A percentile compares a stretch with the other conserved stretches of the same genome.
These are phyloP conservation scores for Trichoderma sp. DNA, from an alignment of 2,329 filamentous ascomycete species.

Conservation along the genomic window DNA sequence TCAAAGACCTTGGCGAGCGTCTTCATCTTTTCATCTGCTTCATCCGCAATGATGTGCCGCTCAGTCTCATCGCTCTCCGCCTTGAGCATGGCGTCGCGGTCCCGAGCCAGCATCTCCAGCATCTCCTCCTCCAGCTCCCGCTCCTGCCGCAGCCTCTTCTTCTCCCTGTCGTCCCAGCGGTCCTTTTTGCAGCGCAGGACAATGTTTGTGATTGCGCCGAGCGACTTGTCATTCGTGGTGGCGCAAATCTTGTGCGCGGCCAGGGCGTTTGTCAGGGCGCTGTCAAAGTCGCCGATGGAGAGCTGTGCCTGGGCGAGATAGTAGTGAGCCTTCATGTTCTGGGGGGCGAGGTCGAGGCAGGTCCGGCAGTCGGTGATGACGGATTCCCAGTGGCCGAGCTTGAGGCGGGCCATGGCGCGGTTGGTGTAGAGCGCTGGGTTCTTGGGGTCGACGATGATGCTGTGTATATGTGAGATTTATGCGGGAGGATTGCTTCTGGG, in stretches of 20 bases:
- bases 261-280: conserved; percentile 69
- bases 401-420: conserved; percentile 79
- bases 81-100: conserved; percentile 47
- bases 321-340: conserved; percentile 78
- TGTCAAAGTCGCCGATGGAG: conserved; percentile 63
- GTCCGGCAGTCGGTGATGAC: conserved; percentile 76
- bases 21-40: conserved; percentile 50
- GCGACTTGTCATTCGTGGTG: conserved; percentile 62
- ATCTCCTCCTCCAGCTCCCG: conserved; percentile 63
- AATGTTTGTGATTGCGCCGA: conserved; percentile 69
- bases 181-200: conserved; percentile 83
- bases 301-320: conserved; percentile 83
- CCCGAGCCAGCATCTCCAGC: conserved; percentile 51
- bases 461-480: conserved; percentile 37
- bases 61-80: conserved; percentile 48
- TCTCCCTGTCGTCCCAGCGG: conserved; percentile 78
- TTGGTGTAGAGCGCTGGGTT: conserved; percentile 87
- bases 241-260: conserved; percentile 73
- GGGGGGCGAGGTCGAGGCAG: conserved; percentile 67
- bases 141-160: conserved; percentile 56
- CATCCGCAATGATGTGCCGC: conserved; percentile 48
- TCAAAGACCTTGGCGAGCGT: conserved; percentile 55
- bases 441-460: conserved; percentile 74
- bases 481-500: background rate
- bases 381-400: conserved; percentile 70